These are phyloP conservation scores for Alternaria postmessia DNA, from an alignment of 2,329 filamentous ascomycete genomes.

Conservation along the genomic window DNA sequence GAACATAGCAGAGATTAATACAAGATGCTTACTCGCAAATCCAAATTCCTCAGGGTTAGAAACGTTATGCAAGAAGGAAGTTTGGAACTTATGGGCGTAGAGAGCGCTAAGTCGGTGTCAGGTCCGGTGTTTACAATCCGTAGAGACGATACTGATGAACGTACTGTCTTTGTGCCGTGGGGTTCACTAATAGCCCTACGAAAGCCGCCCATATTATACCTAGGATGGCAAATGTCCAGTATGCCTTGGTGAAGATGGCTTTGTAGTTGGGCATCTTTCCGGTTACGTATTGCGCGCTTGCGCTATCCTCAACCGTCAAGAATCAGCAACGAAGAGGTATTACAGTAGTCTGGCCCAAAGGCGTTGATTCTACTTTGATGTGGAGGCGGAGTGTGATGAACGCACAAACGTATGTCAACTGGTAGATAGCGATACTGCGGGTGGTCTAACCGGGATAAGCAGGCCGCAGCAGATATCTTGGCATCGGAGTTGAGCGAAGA, in stretches of 20 bases:
- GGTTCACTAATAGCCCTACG: conserved; percentile 70
- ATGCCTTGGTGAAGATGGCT: conserved; percentile 46
- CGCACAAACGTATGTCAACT: background rate
- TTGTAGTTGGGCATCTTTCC: conserved; percentile 37
- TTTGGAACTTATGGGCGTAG: conserved; percentile 83
- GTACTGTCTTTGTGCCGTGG: conserved; percentile 82
- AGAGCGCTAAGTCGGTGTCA: conserved; percentile 66
- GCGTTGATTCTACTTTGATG: background rate
- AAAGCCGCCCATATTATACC: conserved; percentile 72
- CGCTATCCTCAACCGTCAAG: background rate
- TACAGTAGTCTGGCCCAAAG: background rate
- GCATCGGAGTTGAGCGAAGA: conserved; percentile 13
- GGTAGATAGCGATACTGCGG: conserved; percentile 2
- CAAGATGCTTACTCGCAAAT: conserved; percentile 72
- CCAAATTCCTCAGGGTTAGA: conserved; percentile 83
- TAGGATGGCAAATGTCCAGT: conserved; percentile 56
- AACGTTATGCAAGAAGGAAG: conserved; percentile 74
- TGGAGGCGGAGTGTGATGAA: background rate
- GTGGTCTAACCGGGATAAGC: conserved; percentile 12
- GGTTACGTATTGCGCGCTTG: background rate
- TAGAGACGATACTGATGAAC: conserved; percentile 37
- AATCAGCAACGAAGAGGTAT: background rate
- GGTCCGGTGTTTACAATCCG: background rate
- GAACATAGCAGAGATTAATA: background rate
- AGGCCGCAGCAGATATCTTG: conserved; percentile 11